Evolutionary conservation across 202 grass and related monocot species (phyloP), one percentile per base, ranked within the genome.

Genomic region (Eragrostis tef): DNA sequence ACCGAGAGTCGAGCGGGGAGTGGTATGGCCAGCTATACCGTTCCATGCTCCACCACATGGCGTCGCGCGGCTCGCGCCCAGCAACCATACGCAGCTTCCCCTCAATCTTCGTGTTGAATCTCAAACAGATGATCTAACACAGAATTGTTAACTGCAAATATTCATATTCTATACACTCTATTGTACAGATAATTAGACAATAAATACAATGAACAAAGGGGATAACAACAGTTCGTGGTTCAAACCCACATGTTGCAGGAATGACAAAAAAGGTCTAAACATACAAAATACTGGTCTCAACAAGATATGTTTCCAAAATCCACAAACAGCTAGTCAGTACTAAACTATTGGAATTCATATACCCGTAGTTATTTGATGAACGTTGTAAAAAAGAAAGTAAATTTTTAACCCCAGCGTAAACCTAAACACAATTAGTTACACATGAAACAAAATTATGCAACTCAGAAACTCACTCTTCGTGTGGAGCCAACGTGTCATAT

Each of bases 281-380:
- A 69, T 25, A 77, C 63, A 76, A 81, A 70, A 34, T 70, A 59
- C 5, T 45, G 26, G 61, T 81, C 27, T 15, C 14, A 0, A 21
- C 43, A 75, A 73, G 14, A 70, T 16, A 51, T 9, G 26, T 19
- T 84, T 74, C 42, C 24, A 43, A 10, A 64, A 52, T 72, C 13
- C 16, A 78, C 64, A 7, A 41, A 49, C 26, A 64, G 34, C 19
- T 64, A 75, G 31, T 58, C 64, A 78, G 13, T 31, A 22, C 77
- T 77, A 70, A 62, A 1, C 19, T 59, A 67, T 67, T 80, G 42
- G 22, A 75, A 73, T 66, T 42, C n/a, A 52, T 80, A 59, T 20
- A 66, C 47, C 36, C 12, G 49, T 46, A 20, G 16, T 63, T 75
- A 22, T 64, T 67, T 49, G 72, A 19, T 73, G 64, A 24, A 25